These are phyloP conservation scores for Penicillium odoratum DNA, from an alignment of 495 filamentous ascomycete species.

Conservation along the genomic window DNA sequence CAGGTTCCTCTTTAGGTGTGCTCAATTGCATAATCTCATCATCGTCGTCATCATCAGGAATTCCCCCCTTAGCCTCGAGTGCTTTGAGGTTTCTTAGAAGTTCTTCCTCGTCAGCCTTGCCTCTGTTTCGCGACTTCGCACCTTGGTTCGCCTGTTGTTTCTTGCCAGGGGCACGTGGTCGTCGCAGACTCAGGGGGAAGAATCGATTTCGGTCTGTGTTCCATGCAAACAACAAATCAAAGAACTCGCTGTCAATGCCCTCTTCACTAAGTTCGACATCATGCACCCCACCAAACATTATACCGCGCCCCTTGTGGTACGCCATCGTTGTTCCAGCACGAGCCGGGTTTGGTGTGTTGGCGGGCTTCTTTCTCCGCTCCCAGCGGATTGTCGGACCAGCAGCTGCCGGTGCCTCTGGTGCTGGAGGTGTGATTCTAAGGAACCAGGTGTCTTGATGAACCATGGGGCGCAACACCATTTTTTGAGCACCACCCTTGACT, in stretches of 20 bases:
- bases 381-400: constrained; percentile 73
- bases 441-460: constrained; percentile 96
- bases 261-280: constrained; percentile 94
- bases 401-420: constrained; percentile 57
- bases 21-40: constrained; percentile 52
- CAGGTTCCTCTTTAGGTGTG: constrained; percentile 44
- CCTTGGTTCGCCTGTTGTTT: constrained; percentile 57
- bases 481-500: constrained; percentile 61
- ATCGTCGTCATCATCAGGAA: constrained; percentile 53
- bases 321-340: constrained; percentile 90
- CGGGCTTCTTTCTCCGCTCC: constrained; percentile 91
- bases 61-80: constrained; percentile 65
- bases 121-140: constrained; percentile 63
- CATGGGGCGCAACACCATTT: constrained; percentile 75
- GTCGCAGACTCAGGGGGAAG: constrained; percentile 77
- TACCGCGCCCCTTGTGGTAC: constrained; percentile 87
- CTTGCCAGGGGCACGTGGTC: constrained; percentile 60
- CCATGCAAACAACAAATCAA: constrained; percentile 85
- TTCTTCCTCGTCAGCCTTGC: constrained; percentile 86
- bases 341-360: constrained; percentile 79
- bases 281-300: constrained; percentile 91
- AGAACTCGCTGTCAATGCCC: constrained; percentile 94
- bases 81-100: constrained; percentile 79
- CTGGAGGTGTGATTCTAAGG: constrained; percentile 74
- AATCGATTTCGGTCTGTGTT: constrained; percentile 93